Percentiles rank a stretch among this genome's conserved stretches.
These are phyloP conservation scores for Auriculariales sp. DNA, from an alignment of 768 basidiomycete genomes.

Conservation along the genomic window DNA sequence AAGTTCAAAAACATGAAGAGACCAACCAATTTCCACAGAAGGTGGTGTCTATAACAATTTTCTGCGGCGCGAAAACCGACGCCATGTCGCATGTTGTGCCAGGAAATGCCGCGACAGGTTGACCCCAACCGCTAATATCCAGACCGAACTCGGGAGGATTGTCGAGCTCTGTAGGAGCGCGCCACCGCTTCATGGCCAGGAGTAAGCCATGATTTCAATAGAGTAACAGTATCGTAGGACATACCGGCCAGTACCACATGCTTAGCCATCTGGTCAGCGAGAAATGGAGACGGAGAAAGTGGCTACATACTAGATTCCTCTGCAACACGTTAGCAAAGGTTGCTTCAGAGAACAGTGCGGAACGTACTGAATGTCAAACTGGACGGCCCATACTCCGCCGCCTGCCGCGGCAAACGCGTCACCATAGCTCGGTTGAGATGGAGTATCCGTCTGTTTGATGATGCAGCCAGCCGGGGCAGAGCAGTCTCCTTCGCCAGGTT, in stretches of 20 bases:
- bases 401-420: conserved; percentile 33
- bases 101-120: conserved; percentile 29
- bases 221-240: neutral
- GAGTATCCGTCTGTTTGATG: conserved; percentile 24
- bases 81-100: conserved; percentile 28
- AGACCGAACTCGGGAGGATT: conserved; percentile 8
- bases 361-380: conserved; percentile 33
- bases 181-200: conserved; percentile 1
- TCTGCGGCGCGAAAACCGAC: conserved; percentile 31
- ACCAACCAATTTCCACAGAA: conserved; percentile 36
- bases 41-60: conserved; percentile 38
- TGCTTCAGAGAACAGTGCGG: neutral
- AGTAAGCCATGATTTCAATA: conserved; percentile 7
- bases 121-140: conserved; percentile 27
- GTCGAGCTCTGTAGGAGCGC: neutral
- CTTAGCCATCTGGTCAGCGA: conserved; percentile 9
- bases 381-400: conserved; percentile 57
- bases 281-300: conserved; percentile 6
- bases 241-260: conserved; percentile 21
- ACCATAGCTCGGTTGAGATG: conserved; percentile 29
- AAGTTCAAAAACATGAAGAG: neutral
- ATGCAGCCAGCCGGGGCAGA: conserved; percentile 28
- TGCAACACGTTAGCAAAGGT: neutral
- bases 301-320: conserved; percentile 30
- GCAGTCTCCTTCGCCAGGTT: conserved; percentile 13